Evolutionary conservation across 1,139 yeast genomes (phyloP), one percentile per base, ranked within the genome.

Genomic region (Kodamaea derodonti): DNA sequence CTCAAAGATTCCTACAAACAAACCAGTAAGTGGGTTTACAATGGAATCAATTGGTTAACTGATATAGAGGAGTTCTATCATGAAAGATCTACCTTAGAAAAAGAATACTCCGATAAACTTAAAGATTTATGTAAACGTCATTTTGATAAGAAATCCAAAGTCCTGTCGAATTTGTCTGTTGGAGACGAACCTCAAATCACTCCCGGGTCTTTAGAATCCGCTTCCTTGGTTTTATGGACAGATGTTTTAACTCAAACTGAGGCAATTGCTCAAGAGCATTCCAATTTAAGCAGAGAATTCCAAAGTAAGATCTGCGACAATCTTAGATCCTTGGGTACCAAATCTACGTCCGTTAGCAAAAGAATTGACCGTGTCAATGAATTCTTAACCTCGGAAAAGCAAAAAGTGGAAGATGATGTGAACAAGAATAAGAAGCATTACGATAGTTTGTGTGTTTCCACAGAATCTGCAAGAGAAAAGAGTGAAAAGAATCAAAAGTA

Each of bases 161-260:
- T 71, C 10, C 70, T 87, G 18, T 76, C 94, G 0, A 60, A 64
- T 15, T 61, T 94, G 24, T 80, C 92, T 25, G 98, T 94, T 6
- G 99, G 99, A 18, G 95, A 87, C 43, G 75, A 77, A 18, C 98
- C 99, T 0, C 76, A 80, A 30, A 75, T 86, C 36, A 92, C 99
- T 0, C 97, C 98, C 0, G 98, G 99, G 0, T 88, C 97, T 0
- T 65, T 92, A 34, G 98, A 94, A 53, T 76, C 86, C 44, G 96
- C 97, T 0, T 74, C 87, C n/a, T 62, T 90, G 45, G 95, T 87
- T n/a, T 78, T 95, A 4, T 92, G 98, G 98, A 85, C 80, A 31
- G 95, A 87, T 46, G 77, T 92, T 11, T 69, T 92, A 41, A 75
- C 86, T 4, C 95, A 87, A 53, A 86, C 97, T 0, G 97, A 90